A percentile compares a stretch with the other conserved stretches of the same genome.
These are phyloP conservation scores for Hypoxylon sp. DNA, from an alignment of 2,329 filamentous ascomycete species.

Conservation along the genomic window DNA sequence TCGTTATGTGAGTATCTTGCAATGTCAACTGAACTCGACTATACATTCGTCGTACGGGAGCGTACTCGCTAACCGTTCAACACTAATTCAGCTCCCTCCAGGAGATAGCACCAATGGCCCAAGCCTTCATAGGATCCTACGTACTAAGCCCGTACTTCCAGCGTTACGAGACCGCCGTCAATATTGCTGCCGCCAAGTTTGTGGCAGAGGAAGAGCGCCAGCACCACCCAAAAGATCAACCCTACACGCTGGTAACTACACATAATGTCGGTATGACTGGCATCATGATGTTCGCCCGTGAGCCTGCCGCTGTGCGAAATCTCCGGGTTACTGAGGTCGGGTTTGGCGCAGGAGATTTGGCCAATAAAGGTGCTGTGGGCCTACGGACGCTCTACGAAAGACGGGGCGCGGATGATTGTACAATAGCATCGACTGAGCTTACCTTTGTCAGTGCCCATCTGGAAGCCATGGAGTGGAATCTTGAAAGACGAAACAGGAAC, in stretches of 20 bases:
- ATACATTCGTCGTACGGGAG: too few species aligned
- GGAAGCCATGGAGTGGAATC: conserved; percentile 85
- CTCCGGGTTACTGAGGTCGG: conserved; percentile 86
- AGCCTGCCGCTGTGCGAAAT: conserved; percentile 68
- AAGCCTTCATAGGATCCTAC: conserved; percentile 86
- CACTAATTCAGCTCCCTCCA: conserved; percentile 76
- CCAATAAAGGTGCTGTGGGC: conserved; percentile 93
- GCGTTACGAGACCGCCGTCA: conserved; percentile 76
- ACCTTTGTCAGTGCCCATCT: conserved; percentile 92
- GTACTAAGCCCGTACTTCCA: conserved; percentile 81
- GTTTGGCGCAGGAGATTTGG: conserved; percentile 88
- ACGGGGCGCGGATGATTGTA: conserved; percentile 50
- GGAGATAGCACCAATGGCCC: conserved; percentile 86
- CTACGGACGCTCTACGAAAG: conserved; percentile 73
- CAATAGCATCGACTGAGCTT: conserved; percentile 66
- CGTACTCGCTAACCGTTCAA: conserved; percentile 7
- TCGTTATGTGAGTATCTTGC: conserved; percentile 65
- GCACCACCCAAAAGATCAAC: conserved; percentile 44
- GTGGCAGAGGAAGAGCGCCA: conserved; percentile 38
- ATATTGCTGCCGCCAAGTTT: conserved; percentile 69
- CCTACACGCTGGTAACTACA: conserved; percentile 77
- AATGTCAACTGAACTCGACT: too few species aligned
- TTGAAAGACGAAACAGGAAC: conserved; percentile 82
- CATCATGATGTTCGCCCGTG: conserved; percentile 84
- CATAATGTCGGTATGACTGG: conserved; percentile 90